Evolutionary conservation across 495 filamentous ascomycete species (phyloP).

Genomic region (Barbatosphaeria neglecta): DNA sequence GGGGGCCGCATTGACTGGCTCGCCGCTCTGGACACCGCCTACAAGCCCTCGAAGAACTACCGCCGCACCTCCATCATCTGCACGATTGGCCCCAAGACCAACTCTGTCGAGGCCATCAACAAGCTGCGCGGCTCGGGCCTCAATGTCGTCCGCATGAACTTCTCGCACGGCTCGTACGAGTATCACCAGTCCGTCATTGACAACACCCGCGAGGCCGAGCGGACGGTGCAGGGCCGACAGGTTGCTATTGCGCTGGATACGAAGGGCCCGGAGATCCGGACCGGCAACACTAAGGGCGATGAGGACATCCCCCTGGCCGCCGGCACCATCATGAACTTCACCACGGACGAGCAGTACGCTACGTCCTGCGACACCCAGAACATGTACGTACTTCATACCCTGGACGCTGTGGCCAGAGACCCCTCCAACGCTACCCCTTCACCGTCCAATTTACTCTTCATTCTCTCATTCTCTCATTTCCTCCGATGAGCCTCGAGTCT

Average conservation of each 20-base stretch:
- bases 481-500: too few species aligned
- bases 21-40: conserved; percentile 61
- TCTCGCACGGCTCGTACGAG: conserved; percentile 94
- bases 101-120: conserved; percentile 94
- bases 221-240: conserved; percentile 61
- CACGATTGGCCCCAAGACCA: conserved; percentile 98
- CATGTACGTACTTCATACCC: conserved; percentile 62
- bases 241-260: conserved; percentile 96
- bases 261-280: conserved; percentile 97
- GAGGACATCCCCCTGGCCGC: conserved; percentile 76
- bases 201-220: conserved; percentile 78
- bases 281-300: conserved; percentile 79
- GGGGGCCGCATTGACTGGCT: conserved; percentile 91
- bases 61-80: conserved; percentile 96
- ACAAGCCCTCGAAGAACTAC: conserved; percentile 71
- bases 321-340: conserved; percentile 81
- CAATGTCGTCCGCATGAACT: conserved; percentile 98
- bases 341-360: conserved; percentile 92
- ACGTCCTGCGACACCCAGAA: conserved; percentile 73
- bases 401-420: too few species aligned
- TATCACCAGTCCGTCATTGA: conserved; percentile 76
- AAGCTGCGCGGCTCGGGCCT: conserved; percentile 77
- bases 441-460: too few species aligned
- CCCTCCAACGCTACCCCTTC: too few species aligned
- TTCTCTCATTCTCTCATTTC: too few species aligned